Evolutionary conservation across 192 early-diverging fungal species (phyloP), one percentile per base, ranked within the genome.

Genomic region (Coemansia sp.): DNA sequence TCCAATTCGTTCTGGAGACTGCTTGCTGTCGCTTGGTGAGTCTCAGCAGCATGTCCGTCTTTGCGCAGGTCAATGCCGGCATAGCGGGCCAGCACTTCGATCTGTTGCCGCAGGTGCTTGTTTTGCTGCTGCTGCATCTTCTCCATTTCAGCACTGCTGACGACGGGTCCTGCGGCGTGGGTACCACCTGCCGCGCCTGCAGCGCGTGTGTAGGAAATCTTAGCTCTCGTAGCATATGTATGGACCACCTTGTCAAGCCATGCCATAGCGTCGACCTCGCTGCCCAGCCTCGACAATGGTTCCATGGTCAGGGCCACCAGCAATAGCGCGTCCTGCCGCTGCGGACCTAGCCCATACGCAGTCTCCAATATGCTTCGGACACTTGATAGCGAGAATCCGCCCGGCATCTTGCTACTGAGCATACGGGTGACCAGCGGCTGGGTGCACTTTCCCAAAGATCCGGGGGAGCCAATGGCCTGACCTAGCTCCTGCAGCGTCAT

Each of bases 121-220:
- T 85, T 78, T 44, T 86, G 81, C 51, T 80, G 80, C 47, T 82
- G 75, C 67, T 88, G 86, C 55, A 88, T 71, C 12, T 73, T 79
- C 48, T 86, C 80, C 60, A 97, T 85, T 39, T 91, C 92, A 39
- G 89, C 91, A 61, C 82, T 86, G 80, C 91, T 91, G 56, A 96
- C 85, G 16, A 81, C 72, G 18, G 85, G 88, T 83, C 37, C 41
- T 4, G 23, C 14, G 2, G 33, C 33, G 16, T 22, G 27, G 9
- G 10, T 5, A 9, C 93, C 90, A 64, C 85, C 84, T 14, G 82
- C 69, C 7, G 18, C 11, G 0, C 16, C 29, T 8, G 10, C 14
- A 13, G 35, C 42, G 8, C 43, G 13, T 11, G 44, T 40, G 41
- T 61, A 89, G 18, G 81, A 62, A 26, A 92, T 79, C 33, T 87